Base-by-base conservation (phyloP, 352 stramenopile species). In the Thraustotheca clavata region DNA sequence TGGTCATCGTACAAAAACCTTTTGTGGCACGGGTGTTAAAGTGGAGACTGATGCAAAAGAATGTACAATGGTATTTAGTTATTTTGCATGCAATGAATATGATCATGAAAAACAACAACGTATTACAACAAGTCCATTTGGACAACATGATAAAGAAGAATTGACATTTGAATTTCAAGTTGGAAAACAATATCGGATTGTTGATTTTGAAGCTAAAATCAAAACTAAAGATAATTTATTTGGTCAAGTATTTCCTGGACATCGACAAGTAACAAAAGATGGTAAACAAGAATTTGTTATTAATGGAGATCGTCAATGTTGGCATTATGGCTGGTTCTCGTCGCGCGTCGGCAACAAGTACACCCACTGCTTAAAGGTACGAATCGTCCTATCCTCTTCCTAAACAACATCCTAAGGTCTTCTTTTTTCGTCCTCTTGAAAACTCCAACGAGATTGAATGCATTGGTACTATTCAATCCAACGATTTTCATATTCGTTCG, bases 251-350 rank as follows among this genome's bases (percentile, higher is more conserved):
- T 67, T 60, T 24, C 43, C 47, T 14, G 41, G 60, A 18, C 18
- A 31, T 34, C 47, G 60, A n/a, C 22, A 24, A 6, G 29, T 46
- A n/a, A 29, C 27, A 14, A 18, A 11, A n/a, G 43, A 52, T 18
- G 31, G 24, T 9, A 4, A n/a, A 24, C 18, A 49, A 76, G 26
- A 38, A 55, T 92, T 92, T 68, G 67, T 89, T 48, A 71, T 92
- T 52, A 92, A 92, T 67, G 83, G 83, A 33, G 89, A 92, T 68
- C 83, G 83, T 39, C 80, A 89, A 68, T 92, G 80, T 49, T 92
- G 83, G 83, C 83, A 92, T 68, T 92, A 92, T 55, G 83, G 83
- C 14, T 92, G 83, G 83, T 80, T 88, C 50, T 92, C 83, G 3
- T 92, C 83, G 27, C 35, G 57, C 36, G 57, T 65, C n/a, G 57